phyloP scores from a whole-genome alignment of 2,329 filamentous ascomycete genomes.

The Trichophaea hybrida region DNA sequence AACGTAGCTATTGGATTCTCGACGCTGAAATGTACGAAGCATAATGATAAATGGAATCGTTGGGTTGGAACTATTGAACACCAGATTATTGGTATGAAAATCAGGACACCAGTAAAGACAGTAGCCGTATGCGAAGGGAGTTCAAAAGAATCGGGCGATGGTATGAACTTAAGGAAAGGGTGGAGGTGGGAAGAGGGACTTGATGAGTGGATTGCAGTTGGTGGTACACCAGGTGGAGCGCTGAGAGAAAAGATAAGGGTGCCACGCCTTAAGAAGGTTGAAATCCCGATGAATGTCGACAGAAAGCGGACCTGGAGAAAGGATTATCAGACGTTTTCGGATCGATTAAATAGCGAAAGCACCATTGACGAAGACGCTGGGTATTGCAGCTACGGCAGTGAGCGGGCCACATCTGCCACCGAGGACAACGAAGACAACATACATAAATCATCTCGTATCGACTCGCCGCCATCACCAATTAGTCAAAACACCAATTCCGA shows the following conservation, averaged over 20 bases:
- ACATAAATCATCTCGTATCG: not conserved
- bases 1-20: constrained; percentile 15
- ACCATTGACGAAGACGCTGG: not conserved
- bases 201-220: constrained; percentile 19
- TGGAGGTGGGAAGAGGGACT: constrained; percentile 22
- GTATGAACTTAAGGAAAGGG: constrained; percentile 9
- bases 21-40: constrained; percentile 6
- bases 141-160: not conserved
- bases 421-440: not conserved
- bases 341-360: not conserved
- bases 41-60: constrained; percentile 9
- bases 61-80: constrained; percentile 16
- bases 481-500: not conserved
- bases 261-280: not conserved
- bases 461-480: not conserved
- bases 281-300: not conserved
- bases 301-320: not conserved
- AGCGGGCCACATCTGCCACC: not conserved
- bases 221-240: constrained; percentile 14
- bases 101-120: constrained; percentile 12
- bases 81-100: constrained; percentile 16
- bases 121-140: not conserved
- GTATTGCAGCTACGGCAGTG: not conserved
- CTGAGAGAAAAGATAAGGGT: not conserved
- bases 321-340: not conserved